phyloP scores from a whole-genome alignment of 2,329 filamentous ascomycete species.

The Scedosporium boydii region DNA sequence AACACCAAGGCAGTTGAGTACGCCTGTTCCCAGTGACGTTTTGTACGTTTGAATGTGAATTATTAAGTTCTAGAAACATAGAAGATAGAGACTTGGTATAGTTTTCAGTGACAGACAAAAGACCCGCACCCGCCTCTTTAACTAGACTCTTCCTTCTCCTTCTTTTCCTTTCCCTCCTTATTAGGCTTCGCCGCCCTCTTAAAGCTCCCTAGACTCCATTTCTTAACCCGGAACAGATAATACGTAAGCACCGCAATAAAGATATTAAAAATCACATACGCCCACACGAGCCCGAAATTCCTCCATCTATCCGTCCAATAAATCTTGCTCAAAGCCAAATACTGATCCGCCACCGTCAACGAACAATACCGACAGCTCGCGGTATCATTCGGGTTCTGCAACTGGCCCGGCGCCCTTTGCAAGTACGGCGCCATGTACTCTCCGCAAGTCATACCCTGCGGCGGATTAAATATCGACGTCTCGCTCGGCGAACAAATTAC shows the following conservation, averaged over 20 bases:
- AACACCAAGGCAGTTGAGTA: too few species aligned
- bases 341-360: slow-evolving; percentile 54
- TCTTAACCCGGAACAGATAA: slow-evolving; percentile 49
- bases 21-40: too few species aligned
- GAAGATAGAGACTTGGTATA: too few species aligned
- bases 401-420: slow-evolving; percentile 36
- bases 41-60: too few species aligned
- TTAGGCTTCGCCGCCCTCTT: slow-evolving; percentile 8
- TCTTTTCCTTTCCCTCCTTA: slow-evolving; percentile 1
- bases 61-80: too few species aligned
- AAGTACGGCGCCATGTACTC: slow-evolving; percentile 54
- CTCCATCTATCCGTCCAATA: slow-evolving; percentile 50
- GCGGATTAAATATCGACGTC: slow-evolving; percentile 54
- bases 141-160: not conserved
- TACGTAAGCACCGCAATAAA: slow-evolving; percentile 49
- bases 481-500: slow-evolving; percentile 47
- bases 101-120: too few species aligned
- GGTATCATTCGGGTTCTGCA: slow-evolving; percentile 52
- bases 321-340: slow-evolving; percentile 34
- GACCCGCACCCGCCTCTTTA: too few species aligned
- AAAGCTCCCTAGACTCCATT: slow-evolving; percentile 15
- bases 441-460: slow-evolving; percentile 50
- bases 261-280: slow-evolving; percentile 56
- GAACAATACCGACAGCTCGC: slow-evolving; percentile 57
- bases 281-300: slow-evolving; percentile 63